Conservation (phyloP, 148 eudicot species). For the Camellia japonica region DNA sequence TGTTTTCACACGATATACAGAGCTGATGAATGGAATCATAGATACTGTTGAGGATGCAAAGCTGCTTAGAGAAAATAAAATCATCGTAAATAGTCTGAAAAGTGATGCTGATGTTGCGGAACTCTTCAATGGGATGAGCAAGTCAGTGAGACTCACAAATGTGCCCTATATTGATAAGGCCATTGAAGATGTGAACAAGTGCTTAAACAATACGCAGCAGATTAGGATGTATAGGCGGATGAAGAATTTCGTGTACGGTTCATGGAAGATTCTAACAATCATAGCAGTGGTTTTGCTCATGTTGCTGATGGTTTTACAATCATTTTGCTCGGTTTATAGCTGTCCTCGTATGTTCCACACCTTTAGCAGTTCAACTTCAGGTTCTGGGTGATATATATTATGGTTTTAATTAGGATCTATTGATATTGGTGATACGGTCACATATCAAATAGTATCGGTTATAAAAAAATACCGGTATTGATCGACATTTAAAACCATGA, state of each 20-base stretch:
- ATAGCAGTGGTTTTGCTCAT: slow-evolving; percentile 20
- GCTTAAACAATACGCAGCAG: slow-evolving; percentile 9
- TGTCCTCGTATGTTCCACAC: slow-evolving; percentile 21
- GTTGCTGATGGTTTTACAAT: slow-evolving; percentile 23
- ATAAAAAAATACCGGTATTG: too few relatives aligned
- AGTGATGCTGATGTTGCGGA: slow-evolving; percentile 22
- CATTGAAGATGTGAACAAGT: slow-evolving; percentile 23
- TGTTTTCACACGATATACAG: slow-evolving; percentile 34
- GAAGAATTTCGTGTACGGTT: slow-evolving; percentile 16
- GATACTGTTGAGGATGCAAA: slow-evolving; percentile 29
- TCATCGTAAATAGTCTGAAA: slow-evolving; percentile 16
- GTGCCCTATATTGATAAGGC: slow-evolving; percentile 20
- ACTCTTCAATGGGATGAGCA: slow-evolving; percentile 40
- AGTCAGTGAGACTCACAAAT: slow-evolving; percentile 14
- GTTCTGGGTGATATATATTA: too few relatives aligned
- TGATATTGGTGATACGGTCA: too few relatives aligned
- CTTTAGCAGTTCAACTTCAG: too few relatives aligned
- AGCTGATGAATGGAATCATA: slow-evolving; percentile 42
- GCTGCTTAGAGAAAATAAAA: slow-evolving; percentile 21
- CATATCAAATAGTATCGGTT: too few relatives aligned
- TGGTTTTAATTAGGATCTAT: too few relatives aligned
- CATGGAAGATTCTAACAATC: slow-evolving; percentile 23
- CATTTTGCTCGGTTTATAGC: slow-evolving; percentile 29
- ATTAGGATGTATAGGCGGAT: slow-evolving; percentile 13
- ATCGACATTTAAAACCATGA: too few relatives aligned